Percentiles rank a stretch among this genome's conserved stretches.
Conservation (phyloP, 768 basidiomycete species). For the Amanita molliuscula region DNA sequence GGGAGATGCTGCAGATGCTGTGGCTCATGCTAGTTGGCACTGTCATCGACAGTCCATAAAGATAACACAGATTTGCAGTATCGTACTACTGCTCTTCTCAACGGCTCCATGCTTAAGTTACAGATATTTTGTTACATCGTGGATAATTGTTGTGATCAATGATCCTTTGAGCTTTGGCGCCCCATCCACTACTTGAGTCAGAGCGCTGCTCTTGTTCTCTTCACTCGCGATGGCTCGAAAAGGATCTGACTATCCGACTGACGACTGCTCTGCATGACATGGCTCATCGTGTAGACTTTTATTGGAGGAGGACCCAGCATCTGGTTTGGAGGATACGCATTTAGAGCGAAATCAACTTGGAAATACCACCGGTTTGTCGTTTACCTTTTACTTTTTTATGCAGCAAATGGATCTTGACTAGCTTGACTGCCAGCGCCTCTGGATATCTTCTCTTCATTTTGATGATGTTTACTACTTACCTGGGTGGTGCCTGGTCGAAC, state of each 20-base stretch:
- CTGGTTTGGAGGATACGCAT: conserved; percentile 59
- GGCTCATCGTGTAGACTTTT: conserved; percentile 50
- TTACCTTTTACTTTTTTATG: not conserved
- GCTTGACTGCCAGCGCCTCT: conserved; percentile 35
- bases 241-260: not conserved
- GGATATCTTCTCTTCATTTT: conserved; percentile 63
- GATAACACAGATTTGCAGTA: not conserved
- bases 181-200: conserved; percentile 62
- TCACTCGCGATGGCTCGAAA: conserved; percentile 44
- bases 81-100: not conserved
- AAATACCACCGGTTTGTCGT: conserved; percentile 65
- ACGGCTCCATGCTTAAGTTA: not conserved
- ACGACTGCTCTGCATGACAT: conserved; percentile 37
- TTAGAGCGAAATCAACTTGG: conserved; percentile 71
- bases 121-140: conserved; percentile 34
- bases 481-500: conserved; percentile 62
- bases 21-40: not conserved
- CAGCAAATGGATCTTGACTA: not conserved
- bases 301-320: conserved; percentile 72
- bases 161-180: conserved; percentile 33
- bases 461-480: conserved; percentile 49
- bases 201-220: conserved; percentile 39
- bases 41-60: not conserved
- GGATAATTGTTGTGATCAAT: conserved; percentile 34
- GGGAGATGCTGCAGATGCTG: too few relatives aligned